Conservation (phyloP, 2,329 filamentous ascomycete species). For the Neofusicoccum sp. region DNA sequence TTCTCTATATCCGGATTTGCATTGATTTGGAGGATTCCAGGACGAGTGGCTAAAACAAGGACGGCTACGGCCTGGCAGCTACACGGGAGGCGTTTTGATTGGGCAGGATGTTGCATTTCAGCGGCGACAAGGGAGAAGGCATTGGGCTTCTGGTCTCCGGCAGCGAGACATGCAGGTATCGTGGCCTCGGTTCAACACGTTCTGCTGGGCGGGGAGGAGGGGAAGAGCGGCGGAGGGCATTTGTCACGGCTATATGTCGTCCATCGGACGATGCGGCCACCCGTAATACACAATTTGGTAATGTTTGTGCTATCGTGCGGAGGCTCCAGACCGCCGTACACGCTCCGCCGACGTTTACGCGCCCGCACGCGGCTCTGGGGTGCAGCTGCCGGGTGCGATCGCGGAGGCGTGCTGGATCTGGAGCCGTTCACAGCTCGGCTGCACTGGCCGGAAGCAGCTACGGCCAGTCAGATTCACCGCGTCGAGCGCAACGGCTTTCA, state of each 20-base stretch:
- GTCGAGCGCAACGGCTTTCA: neutral
- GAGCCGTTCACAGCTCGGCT: constrained; percentile 4
- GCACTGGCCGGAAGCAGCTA: constrained; percentile 1
- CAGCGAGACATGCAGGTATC: neutral
- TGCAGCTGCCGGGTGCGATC: neutral
- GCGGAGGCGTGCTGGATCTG: constrained; percentile 12
- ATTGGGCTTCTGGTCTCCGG: neutral
- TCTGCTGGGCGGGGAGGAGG: neutral
- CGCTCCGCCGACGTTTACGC: neutral
- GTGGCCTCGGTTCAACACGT: neutral
- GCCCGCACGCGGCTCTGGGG: neutral
- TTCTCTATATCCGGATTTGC: constrained; percentile 8
- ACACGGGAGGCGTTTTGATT: constrained; percentile 5
- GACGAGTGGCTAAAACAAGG: constrained; percentile 2
- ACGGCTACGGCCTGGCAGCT: constrained; percentile 3
- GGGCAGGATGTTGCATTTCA: constrained; percentile 7
- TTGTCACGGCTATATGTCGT: neutral
- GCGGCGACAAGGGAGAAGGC: constrained; percentile 6
- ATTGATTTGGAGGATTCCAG: neutral
- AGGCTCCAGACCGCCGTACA: constrained; percentile 1
- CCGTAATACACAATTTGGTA: constrained; percentile 16
- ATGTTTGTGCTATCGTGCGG: constrained; percentile 1
- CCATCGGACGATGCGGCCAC: neutral
- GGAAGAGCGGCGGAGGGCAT: neutral
- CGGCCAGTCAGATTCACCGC: neutral